Evolutionary conservation across 805 yeast genomes (phyloP), one percentile per base, ranked within the genome.

Genomic region (Scheffersomyces ergatensis): DNA sequence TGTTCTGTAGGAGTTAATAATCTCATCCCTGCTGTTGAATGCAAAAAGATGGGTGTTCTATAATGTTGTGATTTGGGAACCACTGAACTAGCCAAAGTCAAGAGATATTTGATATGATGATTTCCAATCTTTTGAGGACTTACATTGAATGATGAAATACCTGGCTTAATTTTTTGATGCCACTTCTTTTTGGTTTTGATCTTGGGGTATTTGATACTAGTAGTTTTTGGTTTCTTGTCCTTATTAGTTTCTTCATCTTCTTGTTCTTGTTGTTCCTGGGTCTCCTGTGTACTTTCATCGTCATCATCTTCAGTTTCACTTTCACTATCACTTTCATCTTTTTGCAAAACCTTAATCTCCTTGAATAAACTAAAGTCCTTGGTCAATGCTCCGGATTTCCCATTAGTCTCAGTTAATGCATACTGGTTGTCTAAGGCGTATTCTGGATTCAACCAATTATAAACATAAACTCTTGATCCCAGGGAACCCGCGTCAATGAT

Each of bases 21-120:
- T 33, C 88, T 59, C 80, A 82, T 74, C 0, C 87, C 87, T 0
- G 85, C 89, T 0, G 89, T 83, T 0, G 86, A 80, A 56, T 83
- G 87, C 5, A 83, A 55, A 48, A 80, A 82, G 0, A 83, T 67
- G 0, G 90, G 90, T 0, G 90, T 83, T 36, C 88, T 54, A 8
- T 51, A 51, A 37, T 77, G 81, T 53, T 82, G 86, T 14, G 78
- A 75, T 39, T 66, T 62, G 13, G 90, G 90, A 2, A 83, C 74
- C 5, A 78, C 63, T 8, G 69, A 57, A 37, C 71, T 60, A 5
- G 82, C 77, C 20, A 71, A 60, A 2, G 69, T 58, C 30, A 83
- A 60, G n/a, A 83, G 55, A 36, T 65, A 59, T 29, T 70, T 67
- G 12, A 82, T 49, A 50, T 80, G 83, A 26, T 72, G 72, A 11